A percentile compares a stretch with the other conserved stretches of the same genome.
phyloP scores from a whole-genome alignment of 2,329 filamentous ascomycete genomes.

The Botryotinia calthae region DNA sequence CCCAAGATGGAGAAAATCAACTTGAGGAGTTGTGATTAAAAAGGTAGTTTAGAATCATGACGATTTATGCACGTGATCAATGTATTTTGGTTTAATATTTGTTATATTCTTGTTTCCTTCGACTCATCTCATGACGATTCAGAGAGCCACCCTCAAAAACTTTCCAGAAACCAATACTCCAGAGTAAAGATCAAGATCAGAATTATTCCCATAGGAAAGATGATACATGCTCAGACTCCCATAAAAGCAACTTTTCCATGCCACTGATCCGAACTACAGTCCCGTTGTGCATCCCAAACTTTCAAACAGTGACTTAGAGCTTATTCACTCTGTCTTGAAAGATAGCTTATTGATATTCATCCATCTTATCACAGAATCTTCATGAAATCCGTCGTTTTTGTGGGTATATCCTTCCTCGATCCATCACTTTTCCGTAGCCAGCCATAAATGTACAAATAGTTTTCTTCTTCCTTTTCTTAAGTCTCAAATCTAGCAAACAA shows the following conservation, averaged over 20 bases:
- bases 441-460: conserved; percentile 12
- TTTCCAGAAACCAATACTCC: conserved; percentile 6
- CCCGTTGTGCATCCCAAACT: conserved; percentile 4
- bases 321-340: not conserved
- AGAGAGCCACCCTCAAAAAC: not conserved
- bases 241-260: conserved; percentile 17
- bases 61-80: not conserved
- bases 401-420: conserved; percentile 10
- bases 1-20: not conserved
- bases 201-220: not conserved
- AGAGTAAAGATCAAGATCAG: not conserved
- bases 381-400: not conserved
- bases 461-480: not conserved
- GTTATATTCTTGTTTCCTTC: not conserved
- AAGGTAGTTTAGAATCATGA: not conserved
- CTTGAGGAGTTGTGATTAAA: not conserved
- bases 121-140: not conserved
- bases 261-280: conserved; percentile 1
- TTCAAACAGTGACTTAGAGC: not conserved
- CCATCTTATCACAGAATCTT: conserved; percentile 11
- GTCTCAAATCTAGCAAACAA: conserved; percentile 42
- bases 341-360: not conserved
- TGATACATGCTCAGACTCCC: conserved; percentile 10
- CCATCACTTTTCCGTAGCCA: conserved; percentile 6
- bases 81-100: not conserved